These are phyloP conservation scores for Wickerhamomyces pijperi DNA, from an alignment of 805 yeast genomes.

Conservation along the genomic window DNA sequence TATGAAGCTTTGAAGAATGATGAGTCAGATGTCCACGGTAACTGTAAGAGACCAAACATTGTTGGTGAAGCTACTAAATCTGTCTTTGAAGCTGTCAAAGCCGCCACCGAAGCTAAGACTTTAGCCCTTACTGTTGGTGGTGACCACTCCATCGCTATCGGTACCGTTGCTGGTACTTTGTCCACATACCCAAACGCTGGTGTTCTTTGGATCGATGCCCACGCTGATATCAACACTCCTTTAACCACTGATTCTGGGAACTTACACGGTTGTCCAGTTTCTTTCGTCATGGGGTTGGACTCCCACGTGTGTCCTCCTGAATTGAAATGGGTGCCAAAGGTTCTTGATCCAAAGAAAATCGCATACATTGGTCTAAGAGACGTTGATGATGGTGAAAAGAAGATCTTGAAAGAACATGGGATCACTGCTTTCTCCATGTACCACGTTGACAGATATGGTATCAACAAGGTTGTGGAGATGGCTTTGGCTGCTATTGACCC, in stretches of 20 bases:
- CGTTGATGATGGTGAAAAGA: slow-evolving; percentile 79
- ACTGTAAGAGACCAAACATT: slow-evolving; percentile 60
- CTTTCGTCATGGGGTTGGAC: slow-evolving; percentile 80
- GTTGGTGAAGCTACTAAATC: slow-evolving; percentile 64
- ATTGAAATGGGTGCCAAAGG: slow-evolving; percentile 70
- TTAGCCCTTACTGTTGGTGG: slow-evolving; percentile 90
- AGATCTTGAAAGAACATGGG: slow-evolving; percentile 54
- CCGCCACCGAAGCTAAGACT: slow-evolving; percentile 33
- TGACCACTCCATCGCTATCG: slow-evolving; percentile 93
- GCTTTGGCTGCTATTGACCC: slow-evolving; percentile 77
- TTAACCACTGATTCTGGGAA: slow-evolving; percentile 77
- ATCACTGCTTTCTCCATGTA: slow-evolving; percentile 91
- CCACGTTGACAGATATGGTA: slow-evolving; percentile 90
- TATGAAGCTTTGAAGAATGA: slow-evolving; percentile 30
- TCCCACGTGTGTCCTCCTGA: slow-evolving; percentile 56
- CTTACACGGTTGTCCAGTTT: slow-evolving; percentile 92
- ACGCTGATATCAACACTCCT: slow-evolving; percentile 92
- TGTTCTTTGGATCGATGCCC: slow-evolving; percentile 94
- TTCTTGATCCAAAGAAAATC: slow-evolving; percentile 55
- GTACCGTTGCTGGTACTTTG: slow-evolving; percentile 79
- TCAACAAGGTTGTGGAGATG: slow-evolving; percentile 83
- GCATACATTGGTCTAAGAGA: slow-evolving; percentile 94
- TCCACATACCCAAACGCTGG: slow-evolving; percentile 78
- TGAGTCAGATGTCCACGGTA: slow-evolving; percentile 40
- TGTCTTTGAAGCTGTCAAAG: slow-evolving; percentile 49